Evolutionary conservation across 2,329 filamentous ascomycete species (phyloP).

Genomic region (Aspergillus sojae): DNA sequence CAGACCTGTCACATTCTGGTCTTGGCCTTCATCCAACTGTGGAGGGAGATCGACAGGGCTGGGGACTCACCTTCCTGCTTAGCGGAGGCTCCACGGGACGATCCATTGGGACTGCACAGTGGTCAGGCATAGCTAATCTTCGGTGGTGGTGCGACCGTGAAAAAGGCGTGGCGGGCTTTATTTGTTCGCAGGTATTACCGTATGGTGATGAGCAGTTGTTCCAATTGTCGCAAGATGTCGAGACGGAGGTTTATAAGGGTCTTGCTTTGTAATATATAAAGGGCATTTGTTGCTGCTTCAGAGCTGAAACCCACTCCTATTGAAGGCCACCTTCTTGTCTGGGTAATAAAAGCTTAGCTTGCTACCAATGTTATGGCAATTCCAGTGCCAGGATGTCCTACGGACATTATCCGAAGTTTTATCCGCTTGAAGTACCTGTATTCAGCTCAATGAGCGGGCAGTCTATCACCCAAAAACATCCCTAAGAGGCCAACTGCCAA

Average conservation of each 20-base stretch:
- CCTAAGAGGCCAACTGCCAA: too few relatives aligned
- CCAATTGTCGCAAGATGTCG: not conserved
- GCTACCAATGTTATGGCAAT: too few relatives aligned
- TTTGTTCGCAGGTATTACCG: not conserved
- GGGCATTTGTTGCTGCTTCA: not conserved
- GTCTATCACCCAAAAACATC: too few relatives aligned
- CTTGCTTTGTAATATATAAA: not conserved
- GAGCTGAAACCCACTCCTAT: too few relatives aligned
- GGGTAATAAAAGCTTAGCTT: too few relatives aligned
- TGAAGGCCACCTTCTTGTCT: too few relatives aligned
- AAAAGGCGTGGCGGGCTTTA: not conserved
- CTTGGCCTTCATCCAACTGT: slow-evolving; percentile 55
- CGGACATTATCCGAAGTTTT: too few relatives aligned
- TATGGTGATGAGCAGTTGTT: not conserved
- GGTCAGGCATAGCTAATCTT: slow-evolving; percentile 48
- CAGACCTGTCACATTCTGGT: slow-evolving; percentile 46
- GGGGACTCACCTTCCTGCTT: slow-evolving; percentile 64
- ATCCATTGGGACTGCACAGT: slow-evolving; percentile 41
- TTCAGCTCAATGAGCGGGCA: too few relatives aligned
- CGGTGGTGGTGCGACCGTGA: slow-evolving; percentile 22
- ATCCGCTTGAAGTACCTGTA: too few relatives aligned
- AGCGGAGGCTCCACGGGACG: slow-evolving; percentile 43
- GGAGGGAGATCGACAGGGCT: slow-evolving; percentile 59
- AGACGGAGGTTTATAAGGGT: slow-evolving; percentile 1
- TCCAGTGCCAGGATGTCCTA: too few relatives aligned